Conservation (phyloP, 306 rosid genomes). For the Geum urbanum region DNA sequence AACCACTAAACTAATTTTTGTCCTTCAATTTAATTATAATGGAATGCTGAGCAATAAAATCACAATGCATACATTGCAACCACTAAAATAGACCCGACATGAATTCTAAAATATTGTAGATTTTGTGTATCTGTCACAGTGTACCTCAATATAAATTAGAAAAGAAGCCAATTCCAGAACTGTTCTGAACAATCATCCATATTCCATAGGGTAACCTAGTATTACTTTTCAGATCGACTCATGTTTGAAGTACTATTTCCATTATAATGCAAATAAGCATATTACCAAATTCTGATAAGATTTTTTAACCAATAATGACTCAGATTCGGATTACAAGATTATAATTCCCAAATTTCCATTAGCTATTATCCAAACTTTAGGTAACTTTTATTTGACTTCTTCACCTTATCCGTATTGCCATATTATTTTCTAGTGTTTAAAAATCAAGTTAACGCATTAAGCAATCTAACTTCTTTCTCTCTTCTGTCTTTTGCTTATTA, state of each 20-base stretch:
- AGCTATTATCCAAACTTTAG: neutral
- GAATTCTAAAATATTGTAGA: neutral
- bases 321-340: neutral
- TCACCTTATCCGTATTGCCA: neutral
- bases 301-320: neutral
- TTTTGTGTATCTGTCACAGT: neutral
- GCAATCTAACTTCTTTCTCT: neutral
- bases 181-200: neutral
- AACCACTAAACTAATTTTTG: constrained; percentile 4
- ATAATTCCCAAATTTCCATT: neutral
- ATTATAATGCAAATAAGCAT: too few relatives aligned
- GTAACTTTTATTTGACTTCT: constrained; percentile 1
- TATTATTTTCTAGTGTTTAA: neutral
- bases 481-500: neutral
- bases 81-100: constrained; percentile 1
- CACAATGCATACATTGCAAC: constrained; percentile 1
- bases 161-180: neutral
- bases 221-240: neutral
- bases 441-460: neutral
- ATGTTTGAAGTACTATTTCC: neutral
- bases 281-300: neutral
- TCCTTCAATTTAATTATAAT: neutral
- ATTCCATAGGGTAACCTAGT: neutral
- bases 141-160: neutral
- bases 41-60: constrained; percentile 7